Evolutionary conservation across 2,329 filamentous ascomycete species (phyloP).

Genomic region (Penicillium thymicola): DNA sequence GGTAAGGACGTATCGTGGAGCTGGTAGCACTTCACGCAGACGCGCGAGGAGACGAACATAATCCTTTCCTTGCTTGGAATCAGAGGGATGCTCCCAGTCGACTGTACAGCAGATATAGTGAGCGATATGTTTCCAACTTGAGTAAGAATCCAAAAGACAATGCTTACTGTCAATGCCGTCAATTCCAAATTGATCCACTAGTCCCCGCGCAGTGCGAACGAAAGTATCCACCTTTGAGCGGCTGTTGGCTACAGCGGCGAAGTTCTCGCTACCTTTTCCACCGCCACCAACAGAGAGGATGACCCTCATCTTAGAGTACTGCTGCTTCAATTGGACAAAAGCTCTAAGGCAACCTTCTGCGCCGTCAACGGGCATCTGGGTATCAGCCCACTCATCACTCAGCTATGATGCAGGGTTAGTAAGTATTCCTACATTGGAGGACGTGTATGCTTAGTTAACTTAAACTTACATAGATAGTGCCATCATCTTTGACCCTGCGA

Average conservation of each 20-base stretch:
- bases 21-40: slow-evolving; percentile 64
- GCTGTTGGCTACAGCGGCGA: slow-evolving; percentile 63
- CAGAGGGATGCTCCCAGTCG: slow-evolving; percentile 74
- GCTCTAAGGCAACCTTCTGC: slow-evolving; percentile 69
- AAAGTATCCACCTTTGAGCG: slow-evolving; percentile 64
- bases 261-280: slow-evolving; percentile 60
- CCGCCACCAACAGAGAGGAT: slow-evolving; percentile 74
- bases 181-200: slow-evolving; percentile 68
- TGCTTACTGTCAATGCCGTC: slow-evolving; percentile 71
- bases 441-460: background rate
- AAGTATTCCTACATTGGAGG: background rate
- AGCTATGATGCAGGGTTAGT: slow-evolving; percentile 50
- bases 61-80: slow-evolving; percentile 63
- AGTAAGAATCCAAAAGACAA: background rate
- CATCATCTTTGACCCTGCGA: slow-evolving; percentile 64
- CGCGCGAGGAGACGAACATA: slow-evolving; percentile 67
- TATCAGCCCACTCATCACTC: slow-evolving; percentile 75
- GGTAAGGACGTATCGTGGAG: slow-evolving; percentile 66
- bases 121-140: background rate
- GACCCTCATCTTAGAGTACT: slow-evolving; percentile 68
- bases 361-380: slow-evolving; percentile 68
- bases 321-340: slow-evolving; percentile 67
- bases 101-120: slow-evolving; percentile 50
- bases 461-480: slow-evolving; percentile 67
- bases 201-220: slow-evolving; percentile 61